phyloP scores from a whole-genome alignment of 148 eudicot species.

The Rhododendron vialii region DNA sequence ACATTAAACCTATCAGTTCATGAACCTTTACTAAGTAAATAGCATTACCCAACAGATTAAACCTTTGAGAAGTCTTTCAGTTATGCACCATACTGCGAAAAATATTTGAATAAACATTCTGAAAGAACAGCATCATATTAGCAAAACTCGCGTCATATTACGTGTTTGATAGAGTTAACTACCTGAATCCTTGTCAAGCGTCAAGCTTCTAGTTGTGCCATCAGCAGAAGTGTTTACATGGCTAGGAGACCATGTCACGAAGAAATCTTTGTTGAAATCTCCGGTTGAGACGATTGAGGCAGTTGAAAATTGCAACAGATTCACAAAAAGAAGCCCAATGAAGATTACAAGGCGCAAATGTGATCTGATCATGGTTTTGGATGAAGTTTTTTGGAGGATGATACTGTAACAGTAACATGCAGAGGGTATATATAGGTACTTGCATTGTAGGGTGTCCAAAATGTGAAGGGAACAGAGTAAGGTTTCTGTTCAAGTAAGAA shows the following conservation, averaged over 20 bases:
- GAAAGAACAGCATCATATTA: background rate
- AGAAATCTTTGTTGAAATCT: constrained; percentile 73
- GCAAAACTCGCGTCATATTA: background rate
- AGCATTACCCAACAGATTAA: too few relatives aligned
- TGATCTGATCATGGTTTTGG: constrained; percentile 2
- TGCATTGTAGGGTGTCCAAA: constrained; percentile 7
- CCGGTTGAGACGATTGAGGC: constrained; percentile 73
- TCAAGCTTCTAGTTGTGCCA: constrained; percentile 54
- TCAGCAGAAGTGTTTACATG: constrained; percentile 78
- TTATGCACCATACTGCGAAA: too few relatives aligned
- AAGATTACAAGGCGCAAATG: constrained; percentile 8
- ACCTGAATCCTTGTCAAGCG: constrained; percentile 76
- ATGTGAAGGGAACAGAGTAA: constrained; percentile 22
- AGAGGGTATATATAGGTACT: constrained; percentile 11
- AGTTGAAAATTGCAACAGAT: constrained; percentile 15
- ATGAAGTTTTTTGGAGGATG: background rate
- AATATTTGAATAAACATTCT: background rate
- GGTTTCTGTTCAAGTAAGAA: constrained; percentile 44
- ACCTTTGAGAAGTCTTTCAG: too few relatives aligned
- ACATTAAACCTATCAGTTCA: constrained; percentile 43
- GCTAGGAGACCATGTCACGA: constrained; percentile 64
- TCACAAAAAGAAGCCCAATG: constrained; percentile 9
- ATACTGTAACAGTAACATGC: background rate
- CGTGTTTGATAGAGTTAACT: background rate
- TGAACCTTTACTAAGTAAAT: background rate